phyloP scores from a whole-genome alignment of 2,329 filamentous ascomycete species.

The Akanthomyces uredinophilus region DNA sequence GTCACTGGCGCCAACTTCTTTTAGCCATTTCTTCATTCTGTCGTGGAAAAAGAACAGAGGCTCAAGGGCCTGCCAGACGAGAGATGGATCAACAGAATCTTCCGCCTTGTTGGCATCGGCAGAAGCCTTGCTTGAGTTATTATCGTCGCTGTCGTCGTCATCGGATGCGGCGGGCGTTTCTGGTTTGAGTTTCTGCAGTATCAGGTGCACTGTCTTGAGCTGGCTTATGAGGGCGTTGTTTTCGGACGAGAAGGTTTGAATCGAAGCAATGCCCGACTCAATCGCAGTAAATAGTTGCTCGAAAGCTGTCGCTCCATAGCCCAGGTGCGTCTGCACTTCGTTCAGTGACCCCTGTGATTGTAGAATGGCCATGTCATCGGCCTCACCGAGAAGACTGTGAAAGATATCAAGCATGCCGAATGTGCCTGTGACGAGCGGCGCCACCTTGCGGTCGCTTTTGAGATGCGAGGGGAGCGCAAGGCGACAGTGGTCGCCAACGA shows the following conservation, averaged over 20 bases:
- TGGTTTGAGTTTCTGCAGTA: constrained; percentile 22
- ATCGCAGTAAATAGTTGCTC: constrained; percentile 27
- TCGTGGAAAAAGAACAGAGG: constrained; percentile 62
- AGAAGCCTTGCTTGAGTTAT: constrained; percentile 16
- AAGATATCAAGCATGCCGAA: constrained; percentile 59
- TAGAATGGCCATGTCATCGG: constrained; percentile 55
- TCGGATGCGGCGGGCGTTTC: constrained; percentile 19
- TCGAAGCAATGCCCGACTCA: constrained; percentile 22
- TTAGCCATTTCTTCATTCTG: constrained; percentile 43
- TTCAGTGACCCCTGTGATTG: constrained; percentile 57
- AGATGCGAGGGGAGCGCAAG: constrained; percentile 45
- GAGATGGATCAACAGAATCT: constrained; percentile 20
- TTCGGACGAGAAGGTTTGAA: constrained; percentile 22
- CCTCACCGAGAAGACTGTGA: constrained; percentile 60
- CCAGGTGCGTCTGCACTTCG: constrained; percentile 70
- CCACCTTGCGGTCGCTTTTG: constrained; percentile 51
- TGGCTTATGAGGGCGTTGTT: constrained; percentile 22
- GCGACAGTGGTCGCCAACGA: constrained; percentile 24
- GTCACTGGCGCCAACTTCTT: constrained; percentile 57
- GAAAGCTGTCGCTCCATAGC: constrained; percentile 40
- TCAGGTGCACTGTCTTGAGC: constrained; percentile 22
- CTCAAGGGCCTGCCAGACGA: constrained; percentile 79
- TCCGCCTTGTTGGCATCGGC: neutral
- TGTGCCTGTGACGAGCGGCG: constrained; percentile 60
- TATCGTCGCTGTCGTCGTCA: constrained; percentile 20